A percentile compares a stretch with the other conserved stretches of the same genome.
Conservation (phyloP, 2,329 filamentous ascomycete genomes). For the Ophiostoma piceae region DNA sequence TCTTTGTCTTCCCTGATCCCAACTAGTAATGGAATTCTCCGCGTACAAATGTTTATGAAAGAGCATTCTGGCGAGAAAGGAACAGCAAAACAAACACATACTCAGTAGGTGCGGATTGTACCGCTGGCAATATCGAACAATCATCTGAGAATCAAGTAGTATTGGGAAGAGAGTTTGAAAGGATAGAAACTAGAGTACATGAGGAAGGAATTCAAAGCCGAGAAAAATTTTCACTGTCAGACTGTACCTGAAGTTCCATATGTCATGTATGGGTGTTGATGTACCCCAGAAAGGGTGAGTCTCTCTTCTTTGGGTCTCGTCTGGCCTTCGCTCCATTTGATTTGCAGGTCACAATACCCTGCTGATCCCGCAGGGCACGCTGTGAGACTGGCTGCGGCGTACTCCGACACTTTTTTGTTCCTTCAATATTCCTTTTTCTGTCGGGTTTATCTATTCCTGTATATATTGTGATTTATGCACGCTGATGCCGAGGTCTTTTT, state of each 20-base stretch:
- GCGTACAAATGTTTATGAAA: no score
- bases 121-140: no score
- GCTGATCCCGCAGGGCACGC: neutral
- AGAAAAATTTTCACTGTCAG: neutral
- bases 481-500: neutral
- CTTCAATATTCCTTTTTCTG: neutral
- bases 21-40: neutral
- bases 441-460: neutral
- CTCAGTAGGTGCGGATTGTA: no score
- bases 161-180: no score
- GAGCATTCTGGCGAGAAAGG: no score
- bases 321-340: neutral
- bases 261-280: slow-evolving; percentile 3
- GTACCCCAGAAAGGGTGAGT: neutral
- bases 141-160: no score
- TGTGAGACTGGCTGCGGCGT: neutral
- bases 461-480: neutral
- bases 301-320: neutral
- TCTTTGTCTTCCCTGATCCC: neutral
- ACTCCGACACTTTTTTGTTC: neutral
- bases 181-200: neutral
- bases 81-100: no score
- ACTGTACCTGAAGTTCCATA: neutral
- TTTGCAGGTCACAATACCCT: neutral
- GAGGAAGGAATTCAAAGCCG: neutral